These are phyloP conservation scores for Fusarium siculi DNA, from an alignment of 2,329 filamentous ascomycete genomes.

Conservation along the genomic window DNA sequence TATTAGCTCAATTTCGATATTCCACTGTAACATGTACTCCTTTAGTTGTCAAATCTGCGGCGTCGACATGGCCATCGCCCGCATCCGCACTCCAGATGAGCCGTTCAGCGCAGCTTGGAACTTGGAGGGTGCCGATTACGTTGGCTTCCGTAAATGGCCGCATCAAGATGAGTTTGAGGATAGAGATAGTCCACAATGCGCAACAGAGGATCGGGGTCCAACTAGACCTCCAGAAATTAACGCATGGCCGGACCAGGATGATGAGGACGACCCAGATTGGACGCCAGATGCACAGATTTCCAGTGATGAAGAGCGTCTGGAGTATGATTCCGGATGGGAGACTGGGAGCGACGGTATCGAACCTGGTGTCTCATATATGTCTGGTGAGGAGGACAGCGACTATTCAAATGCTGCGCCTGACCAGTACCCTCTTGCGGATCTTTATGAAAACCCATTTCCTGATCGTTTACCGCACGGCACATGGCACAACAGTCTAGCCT, in stretches of 20 bases:
- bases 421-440: not conserved
- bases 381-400: fast-evolving
- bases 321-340: not conserved
- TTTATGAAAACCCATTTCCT: not conserved
- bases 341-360: not conserved
- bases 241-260: not conserved
- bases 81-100: not conserved
- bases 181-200: not conserved
- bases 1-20: too few relatives aligned
- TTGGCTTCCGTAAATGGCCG: not conserved
- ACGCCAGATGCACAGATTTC: not conserved
- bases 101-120: not conserved
- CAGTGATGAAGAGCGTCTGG: not conserved
- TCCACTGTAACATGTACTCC: not conserved
- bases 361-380: fast-evolving
- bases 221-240: not conserved
- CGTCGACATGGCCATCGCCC: constrained; percentile 5
- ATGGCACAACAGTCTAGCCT: not conserved
- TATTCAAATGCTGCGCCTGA: fast-evolving
- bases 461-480: constrained; percentile 2
- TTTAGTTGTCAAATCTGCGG: constrained; percentile 3
- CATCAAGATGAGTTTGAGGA: not conserved
- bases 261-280: not conserved
- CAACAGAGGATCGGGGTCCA: not conserved
- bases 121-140: not conserved